phyloP scores from a whole-genome alignment of 2,329 filamentous ascomycete species.

The Calonectria honghensis region DNA sequence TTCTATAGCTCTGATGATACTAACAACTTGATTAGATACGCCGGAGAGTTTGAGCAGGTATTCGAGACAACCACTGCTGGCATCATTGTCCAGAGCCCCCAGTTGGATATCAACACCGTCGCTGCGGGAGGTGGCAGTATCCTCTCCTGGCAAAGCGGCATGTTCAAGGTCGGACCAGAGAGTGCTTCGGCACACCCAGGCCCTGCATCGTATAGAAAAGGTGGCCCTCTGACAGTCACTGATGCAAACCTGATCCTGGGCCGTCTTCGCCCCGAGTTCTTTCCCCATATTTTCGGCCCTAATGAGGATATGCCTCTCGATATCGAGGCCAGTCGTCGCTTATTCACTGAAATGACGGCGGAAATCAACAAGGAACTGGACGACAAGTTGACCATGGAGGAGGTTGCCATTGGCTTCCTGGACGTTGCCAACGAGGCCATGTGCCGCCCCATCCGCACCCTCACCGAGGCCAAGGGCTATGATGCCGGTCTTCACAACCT shows the following conservation, averaged over 20 bases:
- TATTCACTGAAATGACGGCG: constrained; percentile 84
- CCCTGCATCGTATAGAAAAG: constrained; percentile 91
- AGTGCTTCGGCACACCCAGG: constrained; percentile 91
- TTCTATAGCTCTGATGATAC: neutral
- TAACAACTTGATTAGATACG: constrained; percentile 59
- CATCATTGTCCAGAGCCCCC: constrained; percentile 91
- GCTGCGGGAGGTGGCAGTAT: constrained; percentile 90
- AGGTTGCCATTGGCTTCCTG: constrained; percentile 85
- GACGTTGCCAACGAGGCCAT: constrained; percentile 94
- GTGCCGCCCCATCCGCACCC: constrained; percentile 89
- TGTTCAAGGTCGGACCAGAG: constrained; percentile 92
- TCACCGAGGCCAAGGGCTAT: constrained; percentile 92
- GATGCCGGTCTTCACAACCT: constrained; percentile 90
- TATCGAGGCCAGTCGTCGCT: constrained; percentile 80
- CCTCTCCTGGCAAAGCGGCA: constrained; percentile 89
- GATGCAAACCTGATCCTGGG: constrained; percentile 92
- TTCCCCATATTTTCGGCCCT: constrained; percentile 93
- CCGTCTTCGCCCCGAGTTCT: constrained; percentile 89
- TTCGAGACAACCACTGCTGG: constrained; percentile 95
- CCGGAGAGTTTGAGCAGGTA: constrained; percentile 90
- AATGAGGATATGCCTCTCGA: constrained; percentile 89
- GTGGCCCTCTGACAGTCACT: constrained; percentile 89
- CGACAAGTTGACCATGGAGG: constrained; percentile 83
- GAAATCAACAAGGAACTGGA: constrained; percentile 85
- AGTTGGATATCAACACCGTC: constrained; percentile 95